phyloP scores from a whole-genome alignment of 176 grass and related monocot species.

The Lolium rigidum region DNA sequence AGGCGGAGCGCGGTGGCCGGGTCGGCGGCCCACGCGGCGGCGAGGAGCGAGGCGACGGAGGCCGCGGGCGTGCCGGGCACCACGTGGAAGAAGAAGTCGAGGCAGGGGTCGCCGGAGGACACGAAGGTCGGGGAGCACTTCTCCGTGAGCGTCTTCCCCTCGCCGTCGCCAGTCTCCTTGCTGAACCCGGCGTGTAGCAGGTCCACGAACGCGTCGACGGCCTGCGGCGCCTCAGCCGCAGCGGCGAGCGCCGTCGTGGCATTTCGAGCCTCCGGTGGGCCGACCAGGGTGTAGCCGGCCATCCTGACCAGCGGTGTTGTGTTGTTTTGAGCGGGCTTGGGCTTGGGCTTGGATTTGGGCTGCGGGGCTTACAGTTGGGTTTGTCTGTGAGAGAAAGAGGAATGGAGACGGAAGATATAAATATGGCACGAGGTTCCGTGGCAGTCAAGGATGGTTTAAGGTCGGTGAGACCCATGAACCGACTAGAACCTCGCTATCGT shows the following conservation, averaged over 20 bases:
- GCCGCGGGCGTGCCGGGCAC: conserved; percentile 48
- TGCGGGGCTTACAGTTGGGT: background rate
- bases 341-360: background rate
- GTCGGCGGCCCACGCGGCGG: conserved; percentile 57
- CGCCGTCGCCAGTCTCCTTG: background rate
- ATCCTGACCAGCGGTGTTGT: background rate
- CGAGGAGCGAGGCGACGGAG: conserved; percentile 46
- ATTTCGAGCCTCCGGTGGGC: conserved; percentile 57
- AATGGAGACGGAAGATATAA: background rate
- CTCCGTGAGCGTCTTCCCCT: conserved; percentile 55
- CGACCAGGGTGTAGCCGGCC: conserved; percentile 46
- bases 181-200: conserved; percentile 33
- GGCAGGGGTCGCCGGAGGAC: conserved; percentile 73
- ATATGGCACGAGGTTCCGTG: conserved; percentile 54
- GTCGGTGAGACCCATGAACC: conserved; percentile 48
- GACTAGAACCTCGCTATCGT: conserved; percentile 20
- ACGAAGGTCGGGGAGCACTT: conserved; percentile 66
- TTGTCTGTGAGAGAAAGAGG: background rate
- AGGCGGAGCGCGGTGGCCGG: conserved; percentile 60
- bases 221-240: background rate
- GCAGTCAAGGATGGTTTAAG: conserved; percentile 39
- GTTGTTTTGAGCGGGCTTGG: background rate
- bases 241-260: background rate
- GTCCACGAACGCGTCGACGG: conserved; percentile 36
- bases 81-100: conserved; percentile 94